These are phyloP conservation scores for Lichenothelia convexa DNA, from an alignment of 495 filamentous ascomycete genomes.

Conservation along the genomic window DNA sequence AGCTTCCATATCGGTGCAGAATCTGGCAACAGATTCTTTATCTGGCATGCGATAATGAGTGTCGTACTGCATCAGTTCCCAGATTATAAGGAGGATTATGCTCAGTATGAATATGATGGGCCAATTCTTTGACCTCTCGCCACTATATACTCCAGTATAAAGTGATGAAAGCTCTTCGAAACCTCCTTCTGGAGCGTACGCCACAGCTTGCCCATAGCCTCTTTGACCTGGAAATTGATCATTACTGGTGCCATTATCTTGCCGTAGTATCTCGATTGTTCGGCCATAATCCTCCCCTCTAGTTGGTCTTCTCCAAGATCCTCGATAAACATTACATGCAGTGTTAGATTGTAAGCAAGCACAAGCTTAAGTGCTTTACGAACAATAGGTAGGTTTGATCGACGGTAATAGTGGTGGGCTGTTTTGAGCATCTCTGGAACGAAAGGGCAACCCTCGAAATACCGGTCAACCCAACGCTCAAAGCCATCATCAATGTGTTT, in stretches of 20 bases:
- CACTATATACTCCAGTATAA: constrained; percentile 85
- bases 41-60: constrained; percentile 83
- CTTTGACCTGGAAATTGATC: constrained; percentile 98
- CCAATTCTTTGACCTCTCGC: constrained; percentile 91
- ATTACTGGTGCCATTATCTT: constrained; percentile 84
- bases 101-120: constrained; percentile 92
- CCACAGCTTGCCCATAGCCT: constrained; percentile 88
- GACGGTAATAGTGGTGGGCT: constrained; percentile 70
- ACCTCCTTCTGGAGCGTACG: constrained; percentile 87
- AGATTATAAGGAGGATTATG: constrained; percentile 73
- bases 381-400: constrained; percentile 65
- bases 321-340: constrained; percentile 82
- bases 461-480: constrained; percentile 80
- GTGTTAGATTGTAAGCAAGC: constrained; percentile 78
- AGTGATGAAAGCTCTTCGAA: constrained; percentile 74
- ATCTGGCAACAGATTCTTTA: constrained; percentile 63
- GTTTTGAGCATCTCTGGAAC: constrained; percentile 88
- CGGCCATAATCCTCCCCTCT: constrained; percentile 61
- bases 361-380: constrained; percentile 83
- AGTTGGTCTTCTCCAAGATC: constrained; percentile 69
- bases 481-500: constrained; percentile 78
- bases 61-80: constrained; percentile 96
- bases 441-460: constrained; percentile 86
- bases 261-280: constrained; percentile 61
- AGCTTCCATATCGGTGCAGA: constrained; percentile 87